phyloP scores from a whole-genome alignment of 2,329 filamentous ascomycete genomes.

The Fusarium mangiferae region DNA sequence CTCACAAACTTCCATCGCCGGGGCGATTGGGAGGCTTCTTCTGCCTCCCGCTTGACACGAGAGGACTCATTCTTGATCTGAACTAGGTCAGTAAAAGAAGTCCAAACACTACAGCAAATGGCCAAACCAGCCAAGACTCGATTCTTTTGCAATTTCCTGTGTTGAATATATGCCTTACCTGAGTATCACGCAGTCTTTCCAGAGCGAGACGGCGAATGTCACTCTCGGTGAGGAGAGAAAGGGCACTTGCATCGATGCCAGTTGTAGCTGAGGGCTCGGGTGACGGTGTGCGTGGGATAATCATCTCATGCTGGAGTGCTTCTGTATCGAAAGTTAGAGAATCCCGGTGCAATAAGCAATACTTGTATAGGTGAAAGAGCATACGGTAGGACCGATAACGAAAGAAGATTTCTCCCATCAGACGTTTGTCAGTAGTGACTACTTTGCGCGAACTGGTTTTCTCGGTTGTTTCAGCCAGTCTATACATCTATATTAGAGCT shows the following conservation, averaged over 20 bases:
- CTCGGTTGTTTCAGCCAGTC: background rate
- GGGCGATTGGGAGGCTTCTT: background rate
- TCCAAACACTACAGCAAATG: background rate
- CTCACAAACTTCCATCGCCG: slow-evolving; percentile 25
- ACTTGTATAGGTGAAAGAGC: background rate
- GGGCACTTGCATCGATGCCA: background rate
- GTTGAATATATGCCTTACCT: slow-evolving; percentile 7
- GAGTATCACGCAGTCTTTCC: slow-evolving; percentile 26
- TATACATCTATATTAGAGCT: background rate
- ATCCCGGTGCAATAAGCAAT: too few relatives aligned
- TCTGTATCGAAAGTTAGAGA: slow-evolving; percentile 19
- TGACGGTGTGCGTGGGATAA: slow-evolving; percentile 35
- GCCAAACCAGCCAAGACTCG: background rate
- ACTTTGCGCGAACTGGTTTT: background rate
- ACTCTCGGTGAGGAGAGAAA: slow-evolving; percentile 13
- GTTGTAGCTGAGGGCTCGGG: background rate
- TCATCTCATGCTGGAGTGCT: slow-evolving; percentile 33
- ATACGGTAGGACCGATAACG: slow-evolving; percentile 39
- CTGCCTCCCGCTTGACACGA: slow-evolving; percentile 21
- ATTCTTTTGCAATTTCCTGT: too few relatives aligned
- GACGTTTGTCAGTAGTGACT: too few relatives aligned
- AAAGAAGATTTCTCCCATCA: slow-evolving; percentile 21
- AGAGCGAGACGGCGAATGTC: slow-evolving; percentile 35
- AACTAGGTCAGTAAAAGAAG: background rate
- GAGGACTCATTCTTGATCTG: background rate